phyloP scores from a whole-genome alignment of 2,329 filamentous ascomycete species.

The Scedosporium boydii region DNA sequence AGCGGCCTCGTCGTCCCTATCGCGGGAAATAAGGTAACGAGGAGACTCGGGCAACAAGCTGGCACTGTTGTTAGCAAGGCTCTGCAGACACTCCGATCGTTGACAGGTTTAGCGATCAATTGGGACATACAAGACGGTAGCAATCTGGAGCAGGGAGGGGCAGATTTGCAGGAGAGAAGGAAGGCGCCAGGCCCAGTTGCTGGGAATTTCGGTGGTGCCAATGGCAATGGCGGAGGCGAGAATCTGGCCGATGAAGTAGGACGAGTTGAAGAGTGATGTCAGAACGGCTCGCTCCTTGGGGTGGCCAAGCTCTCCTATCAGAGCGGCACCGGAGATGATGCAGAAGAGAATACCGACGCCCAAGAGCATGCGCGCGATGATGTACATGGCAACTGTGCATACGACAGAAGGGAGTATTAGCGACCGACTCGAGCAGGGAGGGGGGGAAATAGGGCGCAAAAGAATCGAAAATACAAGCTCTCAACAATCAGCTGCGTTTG shows the following conservation, averaged over 20 bases:
- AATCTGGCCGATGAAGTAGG: conserved; percentile 44
- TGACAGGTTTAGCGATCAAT: neutral
- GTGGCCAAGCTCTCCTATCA: conserved; percentile 51
- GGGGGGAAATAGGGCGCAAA: neutral
- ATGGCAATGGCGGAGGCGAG: conserved; percentile 34
- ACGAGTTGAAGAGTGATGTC: conserved; percentile 48
- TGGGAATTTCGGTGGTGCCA: conserved; percentile 28
- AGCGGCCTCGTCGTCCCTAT: conserved; percentile 21
- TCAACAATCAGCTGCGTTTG: neutral
- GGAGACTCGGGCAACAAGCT: conserved; percentile 22
- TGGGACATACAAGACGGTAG: conserved; percentile 4
- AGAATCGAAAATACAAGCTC: neutral
- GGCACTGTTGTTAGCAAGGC: neutral
- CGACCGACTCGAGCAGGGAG: neutral
- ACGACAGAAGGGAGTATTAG: neutral
- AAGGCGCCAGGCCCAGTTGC: conserved; percentile 24
- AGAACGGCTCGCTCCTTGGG: conserved; percentile 50
- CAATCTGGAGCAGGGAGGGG: conserved; percentile 28
- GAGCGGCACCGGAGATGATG: conserved; percentile 47
- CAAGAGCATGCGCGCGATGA: conserved; percentile 48
- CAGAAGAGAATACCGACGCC: conserved; percentile 51
- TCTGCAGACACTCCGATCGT: neutral
- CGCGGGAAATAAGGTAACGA: conserved; percentile 21
- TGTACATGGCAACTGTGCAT: conserved; percentile 41
- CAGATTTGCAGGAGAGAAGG: conserved; percentile 34